Conservation (phyloP, 2,329 filamentous ascomycete species). For the Orbilia quercus region DNA sequence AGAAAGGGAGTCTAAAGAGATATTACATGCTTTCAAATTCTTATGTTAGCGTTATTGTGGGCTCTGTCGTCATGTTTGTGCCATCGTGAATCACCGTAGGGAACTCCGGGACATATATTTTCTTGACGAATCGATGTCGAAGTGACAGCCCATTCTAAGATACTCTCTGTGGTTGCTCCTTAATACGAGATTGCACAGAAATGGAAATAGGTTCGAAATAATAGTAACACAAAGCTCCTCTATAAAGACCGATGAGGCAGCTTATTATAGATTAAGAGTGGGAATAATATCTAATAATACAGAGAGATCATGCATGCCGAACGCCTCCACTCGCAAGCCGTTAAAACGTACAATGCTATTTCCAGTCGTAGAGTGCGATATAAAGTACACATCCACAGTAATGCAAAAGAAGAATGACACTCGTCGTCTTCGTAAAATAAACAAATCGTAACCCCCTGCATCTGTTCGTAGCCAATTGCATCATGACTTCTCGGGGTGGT, state of each 20-base stretch:
- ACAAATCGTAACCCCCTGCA: neutral
- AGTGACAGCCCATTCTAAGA: too few relatives aligned
- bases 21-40: too few relatives aligned
- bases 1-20: too few relatives aligned
- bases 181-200: too few relatives aligned
- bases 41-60: too few relatives aligned
- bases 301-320: conserved; percentile 39
- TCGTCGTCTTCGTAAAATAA: neutral
- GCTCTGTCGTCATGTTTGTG: too few relatives aligned
- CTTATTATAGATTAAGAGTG: conserved; percentile 11
- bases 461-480: conserved; percentile 1
- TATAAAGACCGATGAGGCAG: neutral
- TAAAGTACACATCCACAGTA: conserved; percentile 15
- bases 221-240: neutral
- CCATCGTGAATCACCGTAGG: too few relatives aligned
- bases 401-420: neutral
- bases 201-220: neutral
- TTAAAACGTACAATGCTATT: conserved; percentile 23
- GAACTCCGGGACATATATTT: too few relatives aligned
- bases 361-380: conserved; percentile 1
- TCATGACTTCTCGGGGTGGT: neutral
- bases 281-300: conserved; percentile 37
- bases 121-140: too few relatives aligned
- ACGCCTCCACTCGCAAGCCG: conserved; percentile 21
- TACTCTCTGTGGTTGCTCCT: too few relatives aligned